These are phyloP conservation scores for Dissophora ornata DNA, from an alignment of 192 early-diverging fungal genomes.

Conservation along the genomic window DNA sequence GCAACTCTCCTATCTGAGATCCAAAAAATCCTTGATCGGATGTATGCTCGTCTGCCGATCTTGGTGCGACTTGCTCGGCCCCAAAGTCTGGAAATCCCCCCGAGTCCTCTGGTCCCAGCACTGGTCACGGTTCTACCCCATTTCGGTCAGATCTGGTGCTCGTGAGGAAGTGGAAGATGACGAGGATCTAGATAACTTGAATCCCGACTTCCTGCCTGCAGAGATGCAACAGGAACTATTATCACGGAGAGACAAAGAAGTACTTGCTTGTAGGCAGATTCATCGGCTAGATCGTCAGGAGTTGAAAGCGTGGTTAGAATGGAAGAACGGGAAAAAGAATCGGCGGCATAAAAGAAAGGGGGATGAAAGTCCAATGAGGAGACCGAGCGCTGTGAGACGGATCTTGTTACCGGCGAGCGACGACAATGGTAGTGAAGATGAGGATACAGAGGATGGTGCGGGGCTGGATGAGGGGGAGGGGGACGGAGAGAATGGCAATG, in stretches of 20 bases:
- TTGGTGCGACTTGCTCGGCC: slow-evolving; percentile 36
- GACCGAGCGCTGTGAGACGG: too few relatives aligned
- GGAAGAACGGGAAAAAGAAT: too few relatives aligned
- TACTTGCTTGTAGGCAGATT: too few relatives aligned
- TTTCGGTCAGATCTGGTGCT: background rate
- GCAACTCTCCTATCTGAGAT: slow-evolving; percentile 11
- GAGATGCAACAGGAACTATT: background rate
- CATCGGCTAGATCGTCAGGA: too few relatives aligned
- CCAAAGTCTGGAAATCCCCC: slow-evolving; percentile 28
- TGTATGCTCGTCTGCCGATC: slow-evolving; percentile 41
- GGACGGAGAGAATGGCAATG: background rate
- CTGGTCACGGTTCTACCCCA: slow-evolving; percentile 40
- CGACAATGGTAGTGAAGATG: too few relatives aligned
- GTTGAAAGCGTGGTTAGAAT: too few relatives aligned
- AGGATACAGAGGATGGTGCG: slow-evolving; percentile 1
- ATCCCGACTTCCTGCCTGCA: too few relatives aligned
- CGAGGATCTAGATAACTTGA: background rate
- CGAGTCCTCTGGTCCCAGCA: slow-evolving; percentile 48
- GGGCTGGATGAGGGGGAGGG: background rate
- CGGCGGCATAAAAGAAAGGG: background rate
- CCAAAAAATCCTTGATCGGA: slow-evolving; percentile 7
- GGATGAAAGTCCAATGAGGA: background rate
- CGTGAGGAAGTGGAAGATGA: background rate
- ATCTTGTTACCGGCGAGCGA: too few relatives aligned
- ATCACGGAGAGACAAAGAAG: background rate